These are phyloP conservation scores for Sungouiozyma intestinalis DNA, from an alignment of 805 yeast species.

Conservation along the genomic window DNA sequence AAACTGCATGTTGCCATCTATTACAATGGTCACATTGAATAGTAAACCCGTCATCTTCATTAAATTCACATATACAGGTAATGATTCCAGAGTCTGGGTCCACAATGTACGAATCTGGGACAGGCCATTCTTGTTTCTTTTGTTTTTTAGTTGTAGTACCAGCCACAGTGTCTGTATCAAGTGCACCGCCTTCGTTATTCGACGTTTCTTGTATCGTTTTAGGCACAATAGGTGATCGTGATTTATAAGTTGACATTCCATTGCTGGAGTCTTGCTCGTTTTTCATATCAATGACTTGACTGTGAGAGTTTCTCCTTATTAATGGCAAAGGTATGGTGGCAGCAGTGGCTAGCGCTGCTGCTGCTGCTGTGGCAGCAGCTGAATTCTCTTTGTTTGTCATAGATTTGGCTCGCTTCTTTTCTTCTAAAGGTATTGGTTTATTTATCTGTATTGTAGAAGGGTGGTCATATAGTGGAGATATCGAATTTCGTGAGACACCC, in stretches of 20 bases:
- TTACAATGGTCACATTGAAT: constrained; percentile 89
- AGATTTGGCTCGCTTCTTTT: not conserved
- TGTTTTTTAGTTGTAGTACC: constrained; percentile 5
- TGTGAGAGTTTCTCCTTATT: not conserved
- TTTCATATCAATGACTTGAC: not conserved
- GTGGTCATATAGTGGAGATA: not conserved
- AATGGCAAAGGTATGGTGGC: constrained; percentile 64
- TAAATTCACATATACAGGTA: constrained; percentile 80
- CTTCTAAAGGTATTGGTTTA: not conserved
- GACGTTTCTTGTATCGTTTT: not conserved
- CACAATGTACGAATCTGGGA: constrained; percentile 43
- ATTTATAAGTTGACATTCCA: no score
- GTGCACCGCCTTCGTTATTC: not conserved
- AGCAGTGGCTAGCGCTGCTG: constrained; percentile 65
- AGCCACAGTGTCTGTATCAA: not conserved
- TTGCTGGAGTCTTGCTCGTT: not conserved
- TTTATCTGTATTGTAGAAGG: not conserved
- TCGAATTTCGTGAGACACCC: not conserved
- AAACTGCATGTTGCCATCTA: constrained; percentile 92
- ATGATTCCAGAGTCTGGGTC: constrained; percentile 78
- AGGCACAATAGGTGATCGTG: not conserved
- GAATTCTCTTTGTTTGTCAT: constrained; percentile 3
- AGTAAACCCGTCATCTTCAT: constrained; percentile 87
- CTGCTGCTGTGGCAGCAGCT: constrained; percentile 49
- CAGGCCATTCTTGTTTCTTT: constrained; percentile 15